Conservation (phyloP, 208 protist species). For the Wallacemonas rigidus region DNA sequence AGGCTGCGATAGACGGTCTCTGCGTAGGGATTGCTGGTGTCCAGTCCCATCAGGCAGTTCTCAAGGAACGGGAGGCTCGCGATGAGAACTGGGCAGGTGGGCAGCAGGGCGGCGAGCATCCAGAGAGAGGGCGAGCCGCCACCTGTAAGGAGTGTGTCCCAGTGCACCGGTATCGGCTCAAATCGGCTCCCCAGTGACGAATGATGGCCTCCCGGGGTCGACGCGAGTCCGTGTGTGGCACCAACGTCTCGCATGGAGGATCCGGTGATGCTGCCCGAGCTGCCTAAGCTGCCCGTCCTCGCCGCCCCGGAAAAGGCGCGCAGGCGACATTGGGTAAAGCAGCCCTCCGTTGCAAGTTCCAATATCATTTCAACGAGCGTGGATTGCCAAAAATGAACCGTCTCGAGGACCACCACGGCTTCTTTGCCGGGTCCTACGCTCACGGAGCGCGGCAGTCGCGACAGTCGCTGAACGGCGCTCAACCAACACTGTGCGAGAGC, state of each 20-base stretch:
- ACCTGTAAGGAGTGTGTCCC: constrained; percentile 63
- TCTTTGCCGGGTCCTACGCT: constrained; percentile 37
- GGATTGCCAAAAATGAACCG: constrained; percentile 50
- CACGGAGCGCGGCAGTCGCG: constrained; percentile 22
- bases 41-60: constrained; percentile 51
- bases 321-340: constrained; percentile 63
- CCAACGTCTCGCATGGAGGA: no score
- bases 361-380: constrained; percentile 70
- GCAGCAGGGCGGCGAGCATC: constrained; percentile 63
- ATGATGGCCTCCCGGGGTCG: neutral
- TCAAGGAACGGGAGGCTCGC: constrained; percentile 46
- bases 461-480: constrained; percentile 17
- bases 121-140: constrained; percentile 48
- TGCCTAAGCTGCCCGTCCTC: constrained; percentile 16
- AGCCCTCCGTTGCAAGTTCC: constrained; percentile 65
- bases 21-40: constrained; percentile 41
- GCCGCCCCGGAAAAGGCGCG: constrained; percentile 18
- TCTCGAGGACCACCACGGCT: constrained; percentile 35
- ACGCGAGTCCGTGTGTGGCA: constrained; percentile 3
- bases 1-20: constrained; percentile 72
- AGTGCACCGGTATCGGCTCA: constrained; percentile 60
- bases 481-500: neutral
- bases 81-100: constrained; percentile 45
- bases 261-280: constrained; percentile 6
- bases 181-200: constrained; percentile 24